Evolutionary conservation across 441 rosid genomes (phyloP).

Genomic region (Mallotus japonicus): DNA sequence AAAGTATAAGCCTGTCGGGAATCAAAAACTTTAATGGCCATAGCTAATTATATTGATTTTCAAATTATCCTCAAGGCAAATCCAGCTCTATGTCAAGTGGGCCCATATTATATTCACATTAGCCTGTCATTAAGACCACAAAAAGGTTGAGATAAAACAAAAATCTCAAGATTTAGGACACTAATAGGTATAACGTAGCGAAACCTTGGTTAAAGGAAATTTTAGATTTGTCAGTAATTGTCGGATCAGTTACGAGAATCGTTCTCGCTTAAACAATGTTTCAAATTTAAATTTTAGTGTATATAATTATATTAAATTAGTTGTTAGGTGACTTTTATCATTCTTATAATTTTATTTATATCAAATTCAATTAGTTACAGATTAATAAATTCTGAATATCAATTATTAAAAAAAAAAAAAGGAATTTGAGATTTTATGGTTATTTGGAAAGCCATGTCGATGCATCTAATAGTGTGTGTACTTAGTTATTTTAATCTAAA

Average conservation of each 20-base stretch:
- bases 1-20: conserved; percentile 24
- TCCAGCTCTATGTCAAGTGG: conserved; percentile 3
- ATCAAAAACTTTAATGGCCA: conserved; percentile 17
- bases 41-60: neutral
- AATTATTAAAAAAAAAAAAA: too few species aligned
- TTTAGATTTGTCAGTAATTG: neutral
- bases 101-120: neutral
- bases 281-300: neutral
- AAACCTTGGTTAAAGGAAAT: neutral
- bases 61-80: conserved; percentile 17
- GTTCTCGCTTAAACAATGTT: neutral
- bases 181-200: neutral
- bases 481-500: neutral
- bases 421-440: too few species aligned
- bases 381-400: too few species aligned
- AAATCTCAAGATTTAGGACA: neutral
- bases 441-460: too few species aligned
- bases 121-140: neutral
- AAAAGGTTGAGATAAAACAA: neutral
- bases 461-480: too few species aligned
- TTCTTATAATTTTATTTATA: too few species aligned
- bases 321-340: too few species aligned
- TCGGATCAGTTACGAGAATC: too few species aligned
- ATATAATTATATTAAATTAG: too few species aligned
- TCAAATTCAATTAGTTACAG: too few species aligned